phyloP scores from a whole-genome alignment of 108 stramenopile genomes.

The Aurantiochytrium sp. region DNA sequence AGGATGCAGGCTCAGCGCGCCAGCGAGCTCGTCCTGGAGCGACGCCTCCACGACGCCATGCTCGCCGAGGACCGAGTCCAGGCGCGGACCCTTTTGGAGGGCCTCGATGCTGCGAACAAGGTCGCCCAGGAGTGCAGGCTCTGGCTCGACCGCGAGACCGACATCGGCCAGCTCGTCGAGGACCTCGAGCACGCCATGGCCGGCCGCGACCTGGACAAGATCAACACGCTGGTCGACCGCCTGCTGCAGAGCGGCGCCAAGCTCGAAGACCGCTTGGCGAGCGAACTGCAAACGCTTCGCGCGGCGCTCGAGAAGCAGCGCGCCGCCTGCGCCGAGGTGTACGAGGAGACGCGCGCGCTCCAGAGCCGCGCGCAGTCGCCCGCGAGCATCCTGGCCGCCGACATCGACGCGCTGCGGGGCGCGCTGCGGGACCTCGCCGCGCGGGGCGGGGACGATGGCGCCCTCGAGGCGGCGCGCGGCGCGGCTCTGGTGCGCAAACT shows the following conservation, averaged over 20 bases:
- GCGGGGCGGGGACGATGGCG: background rate
- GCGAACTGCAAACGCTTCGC: background rate
- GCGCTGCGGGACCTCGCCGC: background rate
- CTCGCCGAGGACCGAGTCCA: background rate
- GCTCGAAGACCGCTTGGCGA: background rate
- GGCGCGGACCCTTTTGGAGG: background rate
- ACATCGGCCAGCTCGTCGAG: background rate
- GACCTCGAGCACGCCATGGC: background rate
- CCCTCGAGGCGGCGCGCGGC: background rate
- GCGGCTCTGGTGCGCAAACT: slow-evolving; percentile 25
- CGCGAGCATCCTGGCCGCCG: background rate
- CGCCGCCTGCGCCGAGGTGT: background rate
- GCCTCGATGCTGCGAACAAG: background rate
- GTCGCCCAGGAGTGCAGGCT: background rate
- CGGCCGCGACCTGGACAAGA: background rate
- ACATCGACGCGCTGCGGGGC: background rate
- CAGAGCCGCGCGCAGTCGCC: background rate
- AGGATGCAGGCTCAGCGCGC: background rate
- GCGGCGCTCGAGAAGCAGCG: background rate
- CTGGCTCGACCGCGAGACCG: background rate
- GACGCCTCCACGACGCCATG: background rate
- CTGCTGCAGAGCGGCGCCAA: background rate
- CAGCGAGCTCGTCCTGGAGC: background rate
- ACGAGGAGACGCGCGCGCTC: background rate
- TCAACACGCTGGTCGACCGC: background rate